Evolutionary conservation across 495 filamentous ascomycete genomes (phyloP).

Genomic region (Glutinoglossum americanum): DNA sequence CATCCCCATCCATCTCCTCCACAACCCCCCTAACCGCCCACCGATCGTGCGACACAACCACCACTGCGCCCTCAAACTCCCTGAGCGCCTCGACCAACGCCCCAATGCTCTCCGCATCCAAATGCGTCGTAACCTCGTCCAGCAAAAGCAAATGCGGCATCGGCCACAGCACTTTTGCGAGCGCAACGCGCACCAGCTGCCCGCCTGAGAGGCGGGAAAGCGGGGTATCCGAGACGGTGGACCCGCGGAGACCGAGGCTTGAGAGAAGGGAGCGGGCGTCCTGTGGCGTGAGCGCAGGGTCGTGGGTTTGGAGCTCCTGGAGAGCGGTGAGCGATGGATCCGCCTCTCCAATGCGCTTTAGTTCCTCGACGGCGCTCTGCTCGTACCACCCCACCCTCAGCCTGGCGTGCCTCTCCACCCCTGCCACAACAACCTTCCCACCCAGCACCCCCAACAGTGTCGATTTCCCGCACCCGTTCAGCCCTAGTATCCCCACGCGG

Average conservation of each 20-base stretch:
- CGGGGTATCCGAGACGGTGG: slow-evolving; percentile 46
- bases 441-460: slow-evolving; percentile 41
- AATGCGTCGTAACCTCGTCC: slow-evolving; percentile 71
- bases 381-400: slow-evolving; percentile 50
- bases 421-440: slow-evolving; percentile 12
- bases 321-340: slow-evolving; percentile 38
- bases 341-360: slow-evolving; percentile 26
- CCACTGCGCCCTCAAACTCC: slow-evolving; percentile 44
- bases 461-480: slow-evolving; percentile 57
- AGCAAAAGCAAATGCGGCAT: slow-evolving; percentile 54
- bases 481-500: slow-evolving; percentile 47
- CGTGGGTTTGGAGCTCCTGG: slow-evolving; percentile 28
- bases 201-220: slow-evolving; percentile 48
- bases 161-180: slow-evolving; percentile 44
- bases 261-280: slow-evolving; percentile 38
- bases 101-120: slow-evolving; percentile 56
- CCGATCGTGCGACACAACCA: slow-evolving; percentile 57
- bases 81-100: slow-evolving; percentile 43
- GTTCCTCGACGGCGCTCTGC: slow-evolving; percentile 51
- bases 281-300: slow-evolving; percentile 33
- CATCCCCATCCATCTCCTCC: slow-evolving; percentile 30
- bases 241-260: slow-evolving; percentile 41
- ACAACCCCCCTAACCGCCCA: slow-evolving; percentile 49
- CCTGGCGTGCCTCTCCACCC: slow-evolving; percentile 38
- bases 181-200: slow-evolving; percentile 53